Base-by-base conservation (phyloP, 495 filamentous ascomycete genomes). In the Patellaria atrata region DNA sequence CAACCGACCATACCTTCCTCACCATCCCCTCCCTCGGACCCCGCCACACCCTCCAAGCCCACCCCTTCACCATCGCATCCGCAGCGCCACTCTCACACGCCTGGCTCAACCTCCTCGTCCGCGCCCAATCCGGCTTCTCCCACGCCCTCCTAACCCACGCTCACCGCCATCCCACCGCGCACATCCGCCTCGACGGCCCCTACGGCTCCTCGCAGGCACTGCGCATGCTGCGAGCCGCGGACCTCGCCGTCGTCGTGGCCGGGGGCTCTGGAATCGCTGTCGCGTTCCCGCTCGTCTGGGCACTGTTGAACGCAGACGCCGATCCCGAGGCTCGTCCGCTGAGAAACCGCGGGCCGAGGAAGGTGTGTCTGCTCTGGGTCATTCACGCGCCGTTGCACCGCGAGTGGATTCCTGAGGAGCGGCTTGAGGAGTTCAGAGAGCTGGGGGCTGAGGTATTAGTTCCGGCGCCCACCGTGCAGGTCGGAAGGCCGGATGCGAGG, bases 231-330 rank as follows among this genome's bases (percentile, higher is more conserved):
- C 49, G 47, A 13, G 46, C 53, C n/a, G 54, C 56, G 38, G 46
- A 60, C 22, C 51, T 58, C 17, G 55, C 62, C 3, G 38, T 77
- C 11, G 37, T 77, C 10, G 55, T 78, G n/a, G 69, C 71, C 4
- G 71, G 73, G 4, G 73, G 74, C 8, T 69, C 64, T 11, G 73
- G 71, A n/a, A 70, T 77, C 22, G 72, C 68, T 0, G 70, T 76
- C 27, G 57, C 64, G 2, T 72, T 67, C 39, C 65, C 67, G 4
- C 44, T 71, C 3, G 47, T 64, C 3, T 71, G 49, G 43, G 39
- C 49, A 4, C 27, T 61, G n/a, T 37, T 57, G 1, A 12, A 13
- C 14, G 19, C 19, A 5, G 35, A 45, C 23, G 15, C 37, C 10
- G 35, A 33, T 14, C 14, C 26, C 5, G 44, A 14, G 1, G 23